Evolutionary conservation across 1,284 basidiomycete genomes (phyloP), one percentile per base, ranked within the genome.

Genomic region (Cerrena zonata): DNA sequence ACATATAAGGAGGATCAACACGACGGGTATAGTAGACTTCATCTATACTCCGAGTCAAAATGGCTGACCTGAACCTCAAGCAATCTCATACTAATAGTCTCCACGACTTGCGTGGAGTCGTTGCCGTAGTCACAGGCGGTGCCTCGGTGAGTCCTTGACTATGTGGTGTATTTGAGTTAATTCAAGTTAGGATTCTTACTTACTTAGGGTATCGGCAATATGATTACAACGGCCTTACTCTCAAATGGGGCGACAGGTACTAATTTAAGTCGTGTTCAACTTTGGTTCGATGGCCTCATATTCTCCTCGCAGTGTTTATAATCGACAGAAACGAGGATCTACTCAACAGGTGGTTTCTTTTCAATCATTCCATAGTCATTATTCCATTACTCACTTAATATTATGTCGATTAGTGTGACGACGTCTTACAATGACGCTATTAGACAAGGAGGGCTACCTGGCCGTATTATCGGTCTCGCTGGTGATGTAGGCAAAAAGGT

Each of bases 81-180:
- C 58, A 63, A 15, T 59, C 76, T 11, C 58, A 64, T 27, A 73
- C 73, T 0, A 67, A 60, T 47, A 73, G 63, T 45, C 55, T 77
- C 22, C 76, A 76, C 50, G 68, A 78, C 47, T 58, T 78, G 26
- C 62, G 61, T 3, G 74, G 73, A 11, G 69, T 76, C 5, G 70
- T 77, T 0, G 74, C 73, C 1, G 74, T 78, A 10, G 71, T 77
- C n/a, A 77, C 75, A 15, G 75, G 75, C 4, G 75, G 75, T 21
- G 73, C 72, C 5, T 70, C 70, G 41, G 76, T 75, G 41, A 57
- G 73, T 61, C n/a, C 10, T 13, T n/a, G 13, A 19, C 15, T n/a
- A 38, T 25, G 4, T 26, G 11, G 15, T 11, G 24, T 21, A 24
- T 40, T n/a, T n/a, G n/a, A 19, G 23, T 13, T 24, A 15, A 38